These are phyloP conservation scores for Aspergillus fijiensis DNA, from an alignment of 2,329 filamentous ascomycete species.

Conservation along the genomic window DNA sequence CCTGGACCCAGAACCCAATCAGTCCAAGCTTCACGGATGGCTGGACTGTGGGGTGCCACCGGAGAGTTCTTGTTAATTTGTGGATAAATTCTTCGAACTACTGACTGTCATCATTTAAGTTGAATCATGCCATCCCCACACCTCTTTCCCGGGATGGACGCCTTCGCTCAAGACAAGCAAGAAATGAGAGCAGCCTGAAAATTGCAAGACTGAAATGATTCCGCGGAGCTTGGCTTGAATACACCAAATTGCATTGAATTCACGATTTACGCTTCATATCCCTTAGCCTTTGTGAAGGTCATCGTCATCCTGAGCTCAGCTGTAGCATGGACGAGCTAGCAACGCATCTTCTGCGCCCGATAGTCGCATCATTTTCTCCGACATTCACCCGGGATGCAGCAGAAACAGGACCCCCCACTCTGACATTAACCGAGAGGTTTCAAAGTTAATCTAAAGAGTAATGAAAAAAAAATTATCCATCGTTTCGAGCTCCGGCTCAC, in stretches of 20 bases:
- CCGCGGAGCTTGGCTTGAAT: not conserved
- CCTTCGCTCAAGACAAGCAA: not conserved
- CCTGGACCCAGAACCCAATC: slow-evolving; percentile 3
- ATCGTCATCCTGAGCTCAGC: not conserved
- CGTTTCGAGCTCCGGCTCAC: not conserved
- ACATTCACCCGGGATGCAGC: not conserved
- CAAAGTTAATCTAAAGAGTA: not conserved
- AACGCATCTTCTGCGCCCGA: not conserved
- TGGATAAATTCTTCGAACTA: not conserved
- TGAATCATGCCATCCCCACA: slow-evolving; percentile 5
- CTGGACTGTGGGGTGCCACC: slow-evolving; percentile 7
- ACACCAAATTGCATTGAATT: no score
- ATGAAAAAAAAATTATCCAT: not conserved
- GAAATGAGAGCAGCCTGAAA: not conserved
- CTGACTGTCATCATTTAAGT: not conserved
- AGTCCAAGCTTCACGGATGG: slow-evolving; percentile 7
- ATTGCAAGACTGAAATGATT: not conserved
- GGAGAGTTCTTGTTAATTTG: slow-evolving; percentile 4
- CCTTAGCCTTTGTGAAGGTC: no score
- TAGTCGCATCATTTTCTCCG: not conserved
- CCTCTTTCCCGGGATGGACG: not conserved
- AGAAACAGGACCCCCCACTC: not conserved
- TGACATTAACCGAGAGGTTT: not conserved
- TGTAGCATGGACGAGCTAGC: not conserved
- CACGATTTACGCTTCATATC: no score